These are phyloP conservation scores for Auxenochlorella pyrenoidosa DNA, from an alignment of 139 green algal genomes.

Conservation along the genomic window DNA sequence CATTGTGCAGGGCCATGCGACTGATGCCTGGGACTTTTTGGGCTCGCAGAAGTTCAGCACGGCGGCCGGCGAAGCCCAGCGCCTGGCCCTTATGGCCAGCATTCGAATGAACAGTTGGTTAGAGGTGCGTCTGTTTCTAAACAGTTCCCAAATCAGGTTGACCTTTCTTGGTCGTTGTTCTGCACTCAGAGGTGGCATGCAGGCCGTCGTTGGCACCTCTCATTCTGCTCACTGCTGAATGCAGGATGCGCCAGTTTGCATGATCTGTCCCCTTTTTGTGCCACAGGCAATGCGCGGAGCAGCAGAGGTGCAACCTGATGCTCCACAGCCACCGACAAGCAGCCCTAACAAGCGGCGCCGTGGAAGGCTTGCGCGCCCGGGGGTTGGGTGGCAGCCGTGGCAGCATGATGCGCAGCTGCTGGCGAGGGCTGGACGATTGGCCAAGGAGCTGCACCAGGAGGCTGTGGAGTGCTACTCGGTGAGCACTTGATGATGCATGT, in stretches of 20 bases:
- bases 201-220: neutral
- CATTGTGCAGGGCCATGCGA: neutral
- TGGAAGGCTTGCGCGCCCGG: neutral
- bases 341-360: slow-evolving; percentile 18
- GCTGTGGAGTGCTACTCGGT: neutral
- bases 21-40: slow-evolving; percentile 26
- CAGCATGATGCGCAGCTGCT: slow-evolving; percentile 16
- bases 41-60: neutral
- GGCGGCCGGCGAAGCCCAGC: neutral
- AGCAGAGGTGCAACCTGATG: neutral
- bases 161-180: too few species aligned
- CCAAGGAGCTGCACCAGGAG: neutral
- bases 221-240: neutral
- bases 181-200: neutral
- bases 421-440: neutral
- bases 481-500: neutral
- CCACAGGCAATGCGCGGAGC: slow-evolving; percentile 13
- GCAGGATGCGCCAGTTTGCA: too few species aligned
- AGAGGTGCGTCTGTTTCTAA: neutral
- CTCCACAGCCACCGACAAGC: neutral
- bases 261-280: neutral
- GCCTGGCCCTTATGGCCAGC: neutral
- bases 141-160: neutral
- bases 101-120: neutral
- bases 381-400: neutral